Evolutionary conservation across 192 early-diverging fungal species (phyloP), one percentile per base, ranked within the genome.

Genomic region (Coemansia sp.): DNA sequence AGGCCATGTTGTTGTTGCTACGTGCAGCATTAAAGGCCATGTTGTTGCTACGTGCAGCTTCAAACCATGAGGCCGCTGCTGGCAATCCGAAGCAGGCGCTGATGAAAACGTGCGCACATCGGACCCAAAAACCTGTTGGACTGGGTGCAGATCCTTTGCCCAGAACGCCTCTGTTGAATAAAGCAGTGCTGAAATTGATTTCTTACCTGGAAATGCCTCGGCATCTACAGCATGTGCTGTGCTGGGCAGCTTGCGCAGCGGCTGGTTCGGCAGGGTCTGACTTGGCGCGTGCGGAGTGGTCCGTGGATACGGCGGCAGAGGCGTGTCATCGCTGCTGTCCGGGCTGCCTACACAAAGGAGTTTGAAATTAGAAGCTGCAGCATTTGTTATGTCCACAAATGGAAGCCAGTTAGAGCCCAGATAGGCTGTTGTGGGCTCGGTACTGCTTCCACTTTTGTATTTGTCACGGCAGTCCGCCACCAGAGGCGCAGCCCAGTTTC

Each of bases 191-290:
- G 23, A n/a, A 54, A 54, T 28, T 25, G 19, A 52, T 11, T 15
- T 4, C 52, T 54, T 54, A 54, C 52, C 52, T 25, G 28, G 28
- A 54, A 54, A 54, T 12, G 52, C 52, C 52, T 6, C 52, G 22
- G 52, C 52, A 44, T 44, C 40, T 12, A 44, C 40, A 15, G 40
- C 40, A n/a, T 44, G 40, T n/a, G 11, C 40, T 5, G 40, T 44
- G 40, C 40, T 44, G 15, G 40, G 40, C 5, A 44, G 40, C 40
- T 12, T 44, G 40, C 40, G 40, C 40, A n/a, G 40, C 11, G 15
- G 40, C 40, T 44, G 40, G 10, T 44, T n/a, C 4, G 40, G 40
- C 40, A 44, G 40, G 14, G 40, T 3, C 40, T 44, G 40, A 5
- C 4, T 44, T 44, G 40, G 40, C 40, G 15, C 40, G 40, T 44